Evolutionary conservation across 192 early-diverging fungal genomes (phyloP).

Genomic region (Coemansia sp.): DNA sequence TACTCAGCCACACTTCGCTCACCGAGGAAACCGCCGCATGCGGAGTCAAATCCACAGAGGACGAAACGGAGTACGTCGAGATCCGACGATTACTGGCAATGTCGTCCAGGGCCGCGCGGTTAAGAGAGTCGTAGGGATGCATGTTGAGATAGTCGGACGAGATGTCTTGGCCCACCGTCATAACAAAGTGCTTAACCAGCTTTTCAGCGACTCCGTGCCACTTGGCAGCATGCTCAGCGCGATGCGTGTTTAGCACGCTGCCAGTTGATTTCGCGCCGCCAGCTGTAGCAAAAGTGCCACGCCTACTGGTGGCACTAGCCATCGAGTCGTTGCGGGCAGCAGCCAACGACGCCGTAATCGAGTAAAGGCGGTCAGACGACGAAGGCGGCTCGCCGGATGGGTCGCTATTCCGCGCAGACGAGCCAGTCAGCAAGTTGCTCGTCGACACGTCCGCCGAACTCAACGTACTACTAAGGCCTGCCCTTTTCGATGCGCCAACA

Average conservation of each 20-base stretch:
- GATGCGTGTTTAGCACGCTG: conserved; percentile 9
- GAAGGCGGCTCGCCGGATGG: background rate
- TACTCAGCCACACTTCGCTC: conserved; percentile 43
- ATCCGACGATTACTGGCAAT: background rate
- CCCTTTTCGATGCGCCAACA: background rate
- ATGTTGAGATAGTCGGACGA: conserved; percentile 34
- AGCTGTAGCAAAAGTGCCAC: conserved; percentile 7
- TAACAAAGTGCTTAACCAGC: conserved; percentile 43
- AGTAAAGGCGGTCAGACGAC: conserved; percentile 19
- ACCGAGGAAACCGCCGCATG: background rate
- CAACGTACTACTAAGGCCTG: background rate
- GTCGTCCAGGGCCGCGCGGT: background rate
- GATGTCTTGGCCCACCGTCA: conserved; percentile 49
- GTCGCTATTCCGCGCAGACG: background rate
- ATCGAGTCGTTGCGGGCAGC: conserved; percentile 36
- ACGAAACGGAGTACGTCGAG: background rate
- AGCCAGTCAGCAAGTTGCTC: conserved; percentile 14
- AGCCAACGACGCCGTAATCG: conserved; percentile 23
- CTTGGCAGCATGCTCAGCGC: conserved; percentile 21
- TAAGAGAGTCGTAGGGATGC: conserved; percentile 11
- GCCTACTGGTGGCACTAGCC: conserved; percentile 23
- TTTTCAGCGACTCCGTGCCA: conserved; percentile 41
- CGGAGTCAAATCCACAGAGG: background rate
- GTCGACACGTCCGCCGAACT: conserved; percentile 24
- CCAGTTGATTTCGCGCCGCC: background rate